Percentiles rank a stretch among this genome's conserved stretches.
These are phyloP conservation scores for Solanum infundibuliforme DNA, from an alignment of 257 asterid genomes.

Conservation along the genomic window DNA sequence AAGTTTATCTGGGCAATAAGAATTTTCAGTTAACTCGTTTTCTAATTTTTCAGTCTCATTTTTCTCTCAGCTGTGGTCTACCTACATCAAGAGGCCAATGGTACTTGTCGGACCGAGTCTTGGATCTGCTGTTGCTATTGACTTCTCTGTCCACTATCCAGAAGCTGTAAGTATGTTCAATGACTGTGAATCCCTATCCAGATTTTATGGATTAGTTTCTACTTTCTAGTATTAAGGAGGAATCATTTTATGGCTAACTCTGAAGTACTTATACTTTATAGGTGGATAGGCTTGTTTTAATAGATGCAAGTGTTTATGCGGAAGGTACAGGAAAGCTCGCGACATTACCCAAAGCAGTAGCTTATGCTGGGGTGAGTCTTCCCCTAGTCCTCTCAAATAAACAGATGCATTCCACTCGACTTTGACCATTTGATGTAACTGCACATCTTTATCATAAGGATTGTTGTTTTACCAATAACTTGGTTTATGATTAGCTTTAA, in stretches of 20 bases:
- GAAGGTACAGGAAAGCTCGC: constrained; percentile 91
- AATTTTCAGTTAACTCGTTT: background rate
- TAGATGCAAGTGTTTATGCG: constrained; percentile 87
- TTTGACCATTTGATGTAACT: background rate
- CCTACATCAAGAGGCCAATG: constrained; percentile 68
- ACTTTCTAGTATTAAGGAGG: background rate
- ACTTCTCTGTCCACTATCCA: constrained; percentile 59
- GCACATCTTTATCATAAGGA: background rate
- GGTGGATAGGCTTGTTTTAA: constrained; percentile 84
- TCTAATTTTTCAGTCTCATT: background rate
- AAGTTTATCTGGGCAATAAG: background rate
- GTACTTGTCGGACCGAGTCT: constrained; percentile 92
- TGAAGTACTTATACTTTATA: constrained; percentile 12
- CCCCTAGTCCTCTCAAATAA: background rate
- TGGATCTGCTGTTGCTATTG: constrained; percentile 89
- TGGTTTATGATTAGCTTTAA: background rate
- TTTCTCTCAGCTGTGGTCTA: constrained; percentile 55
- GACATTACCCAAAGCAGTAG: constrained; percentile 53
- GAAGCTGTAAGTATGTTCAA: constrained; percentile 49
- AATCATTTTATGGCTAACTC: background rate
- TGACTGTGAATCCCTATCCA: background rate
- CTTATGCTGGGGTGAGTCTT: constrained; percentile 74
- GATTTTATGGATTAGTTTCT: background rate
- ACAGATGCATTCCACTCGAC: background rate
- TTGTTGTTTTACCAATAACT: background rate